phyloP scores from a whole-genome alignment of 208 protist genomes.

The Leishmania martiniquensis region DNA sequence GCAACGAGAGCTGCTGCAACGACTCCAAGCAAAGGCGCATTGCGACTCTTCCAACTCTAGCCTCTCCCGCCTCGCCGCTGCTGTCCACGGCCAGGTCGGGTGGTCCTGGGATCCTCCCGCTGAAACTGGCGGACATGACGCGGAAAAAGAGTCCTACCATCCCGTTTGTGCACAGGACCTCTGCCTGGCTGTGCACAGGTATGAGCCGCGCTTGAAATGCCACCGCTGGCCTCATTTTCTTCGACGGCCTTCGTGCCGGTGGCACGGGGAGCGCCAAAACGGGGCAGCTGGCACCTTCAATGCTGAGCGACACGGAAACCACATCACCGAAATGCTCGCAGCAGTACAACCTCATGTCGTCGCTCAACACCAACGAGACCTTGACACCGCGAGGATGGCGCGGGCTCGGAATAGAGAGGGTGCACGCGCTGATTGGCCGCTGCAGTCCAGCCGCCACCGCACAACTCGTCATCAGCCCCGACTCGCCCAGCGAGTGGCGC shows the following conservation, averaged over 20 bases:
- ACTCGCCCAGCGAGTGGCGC: not conserved
- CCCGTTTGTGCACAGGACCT: constrained; percentile 27
- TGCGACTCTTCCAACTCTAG: not conserved
- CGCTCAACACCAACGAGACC: constrained; percentile 24
- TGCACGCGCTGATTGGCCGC: constrained; percentile 17
- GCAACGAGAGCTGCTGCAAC: constrained; percentile 34
- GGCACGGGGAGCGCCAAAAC: constrained; percentile 1
- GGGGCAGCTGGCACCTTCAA: constrained; percentile 4
- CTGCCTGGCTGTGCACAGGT: constrained; percentile 7
- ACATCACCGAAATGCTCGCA: constrained; percentile 29
- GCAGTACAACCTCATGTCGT: constrained; percentile 25
- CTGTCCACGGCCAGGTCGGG: not conserved
- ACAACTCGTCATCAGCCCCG: constrained; percentile 6
- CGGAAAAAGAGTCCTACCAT: constrained; percentile 23
- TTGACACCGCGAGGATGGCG: constrained; percentile 9
- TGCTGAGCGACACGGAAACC: constrained; percentile 7
- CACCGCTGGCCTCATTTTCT: not conserved
- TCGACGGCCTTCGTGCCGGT: not conserved
- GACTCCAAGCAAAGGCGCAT: constrained; percentile 29
- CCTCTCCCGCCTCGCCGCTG: not conserved
- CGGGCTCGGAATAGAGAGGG: not conserved
- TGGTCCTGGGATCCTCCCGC: not conserved
- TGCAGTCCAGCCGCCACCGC: constrained; percentile 2
- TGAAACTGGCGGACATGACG: constrained; percentile 10
- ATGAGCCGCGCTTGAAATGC: constrained; percentile 3